phyloP scores from a whole-genome alignment of 2,329 filamentous ascomycete genomes.

The Alternaria metachromatica region DNA sequence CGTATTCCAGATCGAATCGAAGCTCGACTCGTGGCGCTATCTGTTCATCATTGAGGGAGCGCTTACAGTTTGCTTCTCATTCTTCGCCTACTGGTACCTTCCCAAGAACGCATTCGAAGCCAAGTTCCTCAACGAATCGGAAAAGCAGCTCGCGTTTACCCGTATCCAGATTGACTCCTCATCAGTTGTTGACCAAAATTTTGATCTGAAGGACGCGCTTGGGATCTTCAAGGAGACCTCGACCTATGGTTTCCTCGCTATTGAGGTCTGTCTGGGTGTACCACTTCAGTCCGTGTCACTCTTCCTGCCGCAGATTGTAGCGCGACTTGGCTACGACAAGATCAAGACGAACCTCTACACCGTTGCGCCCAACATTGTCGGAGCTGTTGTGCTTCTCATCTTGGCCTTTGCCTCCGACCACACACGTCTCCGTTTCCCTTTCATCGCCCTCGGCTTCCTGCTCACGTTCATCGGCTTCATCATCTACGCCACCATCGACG shows the following conservation, averaged over 20 bases:
- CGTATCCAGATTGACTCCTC: constrained; percentile 80
- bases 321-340: constrained; percentile 59
- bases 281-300: constrained; percentile 64
- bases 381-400: constrained; percentile 74
- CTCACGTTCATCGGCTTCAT: constrained; percentile 81
- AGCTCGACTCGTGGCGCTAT: constrained; percentile 68
- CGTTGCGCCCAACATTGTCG: constrained; percentile 78
- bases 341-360: constrained; percentile 80
- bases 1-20: constrained; percentile 63
- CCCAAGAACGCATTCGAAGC: constrained; percentile 70
- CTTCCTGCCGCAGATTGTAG: constrained; percentile 66
- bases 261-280: constrained; percentile 66
- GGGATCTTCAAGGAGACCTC: constrained; percentile 62
- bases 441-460: constrained; percentile 74
- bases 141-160: constrained; percentile 72
- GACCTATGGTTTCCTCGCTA: constrained; percentile 61
- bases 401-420: constrained; percentile 75
- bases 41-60: constrained; percentile 68
- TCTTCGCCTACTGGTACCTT: constrained; percentile 73
- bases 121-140: constrained; percentile 68
- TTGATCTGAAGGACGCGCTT: constrained; percentile 60
- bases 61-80: constrained; percentile 64
- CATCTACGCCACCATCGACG: constrained; percentile 75
- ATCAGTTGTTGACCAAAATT: constrained; percentile 65
- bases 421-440: constrained; percentile 71